Base-by-base conservation (phyloP, 768 basidiomycete species). In the Gyrodon lividus region DNA sequence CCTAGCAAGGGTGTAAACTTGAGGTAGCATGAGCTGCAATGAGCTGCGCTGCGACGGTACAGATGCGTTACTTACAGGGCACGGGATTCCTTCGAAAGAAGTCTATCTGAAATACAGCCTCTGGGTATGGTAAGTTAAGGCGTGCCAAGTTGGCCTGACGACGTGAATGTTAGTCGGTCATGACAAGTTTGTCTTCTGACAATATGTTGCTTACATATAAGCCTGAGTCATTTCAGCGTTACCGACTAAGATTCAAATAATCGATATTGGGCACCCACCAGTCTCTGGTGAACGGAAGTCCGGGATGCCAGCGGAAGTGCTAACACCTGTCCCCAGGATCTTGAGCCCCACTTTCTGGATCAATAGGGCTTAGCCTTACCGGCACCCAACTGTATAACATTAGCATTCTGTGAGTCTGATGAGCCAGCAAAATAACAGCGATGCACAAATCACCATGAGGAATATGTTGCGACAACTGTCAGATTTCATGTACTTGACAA, bases 41-140 rank as follows among this genome's bases (percentile, higher is more conserved):
- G 41, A 44, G 34, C 26, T 9, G 7, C 6, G n/a, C 41, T 12
- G 33, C 24, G 17, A 9, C 19, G 39, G 33, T 22, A 17, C 22
- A 19, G 13, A 42, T 31, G 34, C 9, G 26, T 23, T 12, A 65
- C 84, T 53, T 61, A 90, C 90, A 92, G 28, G 92, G 90, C 14
- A 82, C 72, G 4, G 92, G 93, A 55, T 91, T 89, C 39, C 71
- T 64, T 58, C 82, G 76, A 75, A 98, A 95, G 73, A 86, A 98
- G 43, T 75, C 74, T 61, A 98, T 87, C 58, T 98, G 90, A 61
- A 98, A 98, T 26, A 98, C 94, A 0, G 95, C 95, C 63, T 98
- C 95, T 0, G 95, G 93, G 60, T 88, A 84, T n/a, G 93, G 94
- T 13, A 92, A 77, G 16, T 87, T 86, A 38, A 92, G 70, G 55